Base-by-base conservation (phyloP, 164 flowering plant species). In the Vitis cinerea region DNA sequence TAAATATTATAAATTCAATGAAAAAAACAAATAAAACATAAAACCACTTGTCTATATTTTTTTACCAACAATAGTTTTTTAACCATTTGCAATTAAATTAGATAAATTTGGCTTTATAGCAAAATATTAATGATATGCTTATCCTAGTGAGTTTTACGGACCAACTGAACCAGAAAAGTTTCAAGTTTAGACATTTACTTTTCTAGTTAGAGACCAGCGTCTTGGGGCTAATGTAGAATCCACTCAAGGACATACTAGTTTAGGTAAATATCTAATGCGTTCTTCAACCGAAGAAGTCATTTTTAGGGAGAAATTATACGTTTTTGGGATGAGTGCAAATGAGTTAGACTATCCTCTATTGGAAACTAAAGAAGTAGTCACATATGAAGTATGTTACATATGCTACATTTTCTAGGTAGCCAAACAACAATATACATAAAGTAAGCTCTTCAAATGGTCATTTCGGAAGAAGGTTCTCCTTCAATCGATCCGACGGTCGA, bases 141-240 rank as follows among this genome's bases (percentile, higher is more conserved):
- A 55, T 55, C 10, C 10, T 10, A 55, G 10, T 15, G n/a, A 55
- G 3, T 55, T 55, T 15, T 55, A 55, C 0, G 0, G 2, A 2
- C 0, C 9, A 10, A 15, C 2, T 55, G 3, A 0, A 16, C 59
- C 60, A 6, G 3, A 66, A 66, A 59, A 44, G 53, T 66, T 0
- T 23, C 59, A 66, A 66, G 50, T 60, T 71, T 65, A 71, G 59
- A 59, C 69, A 64, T 71, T 64, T 64, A 58, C 69, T 56, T 71
- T 55, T 71, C 67, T 64, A 57, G 61, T 44, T 58, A 58, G 50
- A 57, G 64, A 71, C 57, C 59, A 71, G 11, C 64, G 52, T 58
- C 67, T 71, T 71, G 68, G 73, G 67, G 67, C 67, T 71, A 55
- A 71, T 0, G 68, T 63, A 56, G 54, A 63, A 64, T 63, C 53